Evolutionary conservation across 108 stramenopile species (phyloP).

Genomic region (Skeletonema tropicum): DNA sequence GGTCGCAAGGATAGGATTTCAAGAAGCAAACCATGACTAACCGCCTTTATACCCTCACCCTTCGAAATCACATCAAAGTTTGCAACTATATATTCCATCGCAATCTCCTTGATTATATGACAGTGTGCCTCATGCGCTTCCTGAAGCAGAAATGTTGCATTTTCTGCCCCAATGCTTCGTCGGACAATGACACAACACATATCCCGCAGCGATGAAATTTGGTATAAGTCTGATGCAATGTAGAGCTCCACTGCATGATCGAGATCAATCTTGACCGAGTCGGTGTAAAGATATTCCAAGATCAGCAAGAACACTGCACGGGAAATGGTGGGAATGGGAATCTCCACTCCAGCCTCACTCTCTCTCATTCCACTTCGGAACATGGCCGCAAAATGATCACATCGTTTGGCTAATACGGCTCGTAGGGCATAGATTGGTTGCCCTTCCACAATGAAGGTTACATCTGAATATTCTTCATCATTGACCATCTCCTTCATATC

Average conservation of each 20-base stretch:
- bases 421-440: slow-evolving; percentile 88
- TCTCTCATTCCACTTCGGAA: slow-evolving; percentile 94
- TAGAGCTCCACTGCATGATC: slow-evolving; percentile 92
- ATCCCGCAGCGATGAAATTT: slow-evolving; percentile 88
- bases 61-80: slow-evolving; percentile 96
- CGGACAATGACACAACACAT: slow-evolving; percentile 93
- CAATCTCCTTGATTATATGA: slow-evolving; percentile 84
- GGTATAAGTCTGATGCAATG: slow-evolving; percentile 92
- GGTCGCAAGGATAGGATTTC: slow-evolving; percentile 85
- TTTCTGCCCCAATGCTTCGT: slow-evolving; percentile 87
- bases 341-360: slow-evolving; percentile 59
- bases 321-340: slow-evolving; percentile 74
- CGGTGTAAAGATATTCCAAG: slow-evolving; percentile 95
- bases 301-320: slow-evolving; percentile 86
- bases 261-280: slow-evolving; percentile 86
- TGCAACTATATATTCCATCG: slow-evolving; percentile 89
- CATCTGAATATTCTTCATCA: slow-evolving; percentile 90
- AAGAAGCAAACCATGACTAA: slow-evolving; percentile 88
- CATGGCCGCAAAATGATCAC: slow-evolving; percentile 97
- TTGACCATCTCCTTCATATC: slow-evolving; percentile 91
- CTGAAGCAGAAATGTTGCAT: slow-evolving; percentile 80
- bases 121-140: slow-evolving; percentile 92
- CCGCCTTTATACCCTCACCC: slow-evolving; percentile 92
- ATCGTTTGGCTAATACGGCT: slow-evolving; percentile 88
- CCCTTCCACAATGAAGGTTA: slow-evolving; percentile 92